Base-by-base conservation (phyloP, 345 rosid genomes). In the Pistacia integerrima region DNA sequence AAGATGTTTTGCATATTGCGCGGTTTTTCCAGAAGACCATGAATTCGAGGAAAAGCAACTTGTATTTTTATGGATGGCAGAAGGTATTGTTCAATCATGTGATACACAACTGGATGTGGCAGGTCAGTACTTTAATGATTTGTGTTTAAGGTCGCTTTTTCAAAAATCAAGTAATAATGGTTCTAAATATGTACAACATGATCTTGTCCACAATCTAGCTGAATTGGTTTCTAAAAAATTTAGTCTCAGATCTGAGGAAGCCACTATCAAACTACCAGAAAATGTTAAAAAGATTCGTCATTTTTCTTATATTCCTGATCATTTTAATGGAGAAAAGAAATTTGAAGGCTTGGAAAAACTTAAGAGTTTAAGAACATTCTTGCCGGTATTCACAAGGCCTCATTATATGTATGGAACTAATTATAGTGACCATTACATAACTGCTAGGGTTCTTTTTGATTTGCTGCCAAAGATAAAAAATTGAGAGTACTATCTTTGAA, bases 401-500 rank as follows among this genome's bases (percentile, higher is more conserved):
- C 8, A 4, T 8, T 18, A 9, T 0, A 10, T 0, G 52, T 25
- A 25, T 25, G 25, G 25, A 25, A 25, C 25, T 25, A 25, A 25
- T 25, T 25, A 25, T 25, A 25, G 25, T 25, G 1, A 0, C 0
- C 46, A 41, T 41, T n/a, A 38, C 14, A 12, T 33, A 56, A 9
- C 22, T n/a, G 11, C 4, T 25, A 28, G 3, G 7, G 61, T 76
- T 33, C 8, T 79, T 11, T 17, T 16, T 16, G 54, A 64, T 52
- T 57, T 80, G 68, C 11, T 83, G 6, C 81, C 49, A 36, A 41
- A 20, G 22, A 14, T 74, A 4, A 80, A 28, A 54, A 10, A 8
- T 48, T 80, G 30, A 74, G 81, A 77, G 81, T 44, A 12, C 41
- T 80, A 9, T 77, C 82, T 49, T 33, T 83, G 14, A 11, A 57